phyloP scores from a whole-genome alignment of 2,329 filamentous ascomycete genomes.

The Sporothrix humicola region DNA sequence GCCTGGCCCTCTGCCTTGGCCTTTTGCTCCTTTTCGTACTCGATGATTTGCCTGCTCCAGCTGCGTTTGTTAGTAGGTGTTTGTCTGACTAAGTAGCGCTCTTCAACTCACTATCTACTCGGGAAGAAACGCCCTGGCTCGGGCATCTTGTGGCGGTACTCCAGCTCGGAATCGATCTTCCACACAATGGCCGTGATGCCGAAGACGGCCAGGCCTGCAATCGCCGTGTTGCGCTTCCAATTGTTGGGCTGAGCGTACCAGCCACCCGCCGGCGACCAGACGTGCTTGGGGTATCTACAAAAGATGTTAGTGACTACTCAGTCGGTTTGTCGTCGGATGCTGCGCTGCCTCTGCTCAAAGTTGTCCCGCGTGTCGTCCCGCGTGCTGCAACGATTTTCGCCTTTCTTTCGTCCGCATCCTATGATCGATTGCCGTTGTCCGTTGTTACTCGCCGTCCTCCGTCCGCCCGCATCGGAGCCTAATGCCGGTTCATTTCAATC shows the following conservation, averaged over 20 bases:
- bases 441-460: not conserved
- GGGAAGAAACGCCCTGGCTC: constrained; percentile 80
- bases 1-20: constrained; percentile 37
- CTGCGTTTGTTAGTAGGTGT: constrained; percentile 40
- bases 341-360: not conserved
- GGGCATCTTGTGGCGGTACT: constrained; percentile 77
- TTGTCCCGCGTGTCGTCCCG: not conserved
- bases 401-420: too few relatives aligned
- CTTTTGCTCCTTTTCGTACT: constrained; percentile 52
- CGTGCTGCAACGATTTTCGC: too few relatives aligned
- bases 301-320: constrained; percentile 26
- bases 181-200: constrained; percentile 69
- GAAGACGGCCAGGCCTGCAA: constrained; percentile 52
- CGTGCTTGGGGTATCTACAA: constrained; percentile 90
- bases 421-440: not conserved
- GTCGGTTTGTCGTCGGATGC: not conserved
- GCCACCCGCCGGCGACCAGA: constrained; percentile 97
- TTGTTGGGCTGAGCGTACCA: constrained; percentile 96
- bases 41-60: constrained; percentile 54
- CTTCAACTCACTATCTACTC: constrained; percentile 73
- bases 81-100: not conserved
- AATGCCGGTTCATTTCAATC: too few relatives aligned
- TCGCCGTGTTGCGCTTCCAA: constrained; percentile 86
- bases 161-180: constrained; percentile 74
- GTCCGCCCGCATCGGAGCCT: not conserved